Percentiles rank a stretch among this genome's conserved stretches.
phyloP scores from a whole-genome alignment of 768 basidiomycete species.

The Amanita rimosa region DNA sequence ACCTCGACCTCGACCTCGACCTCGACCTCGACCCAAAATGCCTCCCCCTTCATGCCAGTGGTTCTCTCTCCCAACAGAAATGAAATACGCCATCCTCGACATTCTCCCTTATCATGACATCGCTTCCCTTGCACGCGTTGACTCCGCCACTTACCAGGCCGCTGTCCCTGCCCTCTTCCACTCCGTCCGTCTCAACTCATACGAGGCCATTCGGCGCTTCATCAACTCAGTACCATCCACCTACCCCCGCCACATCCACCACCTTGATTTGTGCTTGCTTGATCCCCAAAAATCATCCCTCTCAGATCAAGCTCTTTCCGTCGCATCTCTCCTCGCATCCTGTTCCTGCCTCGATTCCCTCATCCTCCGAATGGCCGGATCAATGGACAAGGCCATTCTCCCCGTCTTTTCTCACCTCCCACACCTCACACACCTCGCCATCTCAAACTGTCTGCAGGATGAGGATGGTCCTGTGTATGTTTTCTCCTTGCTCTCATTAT shows the following conservation, averaged over 20 bases:
- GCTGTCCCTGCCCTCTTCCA: conserved; percentile 52
- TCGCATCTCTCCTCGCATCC: conserved; percentile 38
- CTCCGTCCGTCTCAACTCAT: conserved; percentile 35
- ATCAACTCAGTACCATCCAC: conserved; percentile 41
- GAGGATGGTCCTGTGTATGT: conserved; percentile 32
- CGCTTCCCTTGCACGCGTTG: conserved; percentile 35
- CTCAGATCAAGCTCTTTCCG: conserved; percentile 27
- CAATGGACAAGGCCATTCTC: conserved; percentile 37
- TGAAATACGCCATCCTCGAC: conserved; percentile 48
- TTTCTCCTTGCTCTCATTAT: conserved; percentile 1
- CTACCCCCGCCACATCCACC: conserved; percentile 41
- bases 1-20: too few relatives aligned
- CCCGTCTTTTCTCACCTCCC: conserved; percentile 33
- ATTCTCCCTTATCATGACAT: conserved; percentile 33
- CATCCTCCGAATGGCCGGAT: conserved; percentile 34
- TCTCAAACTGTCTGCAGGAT: conserved; percentile 35
- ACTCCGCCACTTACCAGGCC: conserved; percentile 37
- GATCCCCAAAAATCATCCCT: not conserved
- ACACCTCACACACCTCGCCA: conserved; percentile 32
- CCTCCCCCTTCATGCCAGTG: conserved; percentile 29
- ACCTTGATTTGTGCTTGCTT: conserved; percentile 36
- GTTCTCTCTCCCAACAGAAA: conserved; percentile 54
- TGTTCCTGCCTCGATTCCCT: conserved; percentile 38
- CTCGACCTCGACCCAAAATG: not conserved
- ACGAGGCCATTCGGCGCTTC: conserved; percentile 39